Conservation (phyloP, 2,329 filamentous ascomycete species). For the Calonectria honghensis region DNA sequence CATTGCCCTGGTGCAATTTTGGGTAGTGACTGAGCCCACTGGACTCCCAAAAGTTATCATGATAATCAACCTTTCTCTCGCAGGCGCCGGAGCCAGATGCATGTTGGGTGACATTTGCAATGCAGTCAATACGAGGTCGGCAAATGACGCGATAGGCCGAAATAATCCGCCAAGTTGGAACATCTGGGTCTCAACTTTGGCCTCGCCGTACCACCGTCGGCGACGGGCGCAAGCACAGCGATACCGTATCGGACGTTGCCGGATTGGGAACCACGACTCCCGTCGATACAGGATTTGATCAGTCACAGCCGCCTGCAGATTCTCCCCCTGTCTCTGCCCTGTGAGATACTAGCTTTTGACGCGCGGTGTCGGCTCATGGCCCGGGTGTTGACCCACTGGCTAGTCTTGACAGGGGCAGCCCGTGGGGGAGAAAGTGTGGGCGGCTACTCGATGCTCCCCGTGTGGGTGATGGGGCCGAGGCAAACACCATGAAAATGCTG, state of each 20-base stretch:
- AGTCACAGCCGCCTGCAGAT: background rate
- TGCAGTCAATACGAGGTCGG: background rate
- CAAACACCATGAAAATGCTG: background rate
- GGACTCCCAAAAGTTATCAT: background rate
- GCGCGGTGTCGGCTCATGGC: conserved; percentile 11
- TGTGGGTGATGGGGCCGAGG: background rate
- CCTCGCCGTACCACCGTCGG: too few species aligned
- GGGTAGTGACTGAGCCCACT: background rate
- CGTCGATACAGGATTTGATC: background rate
- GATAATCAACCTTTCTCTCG: background rate
- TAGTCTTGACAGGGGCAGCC: background rate
- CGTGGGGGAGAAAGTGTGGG: background rate
- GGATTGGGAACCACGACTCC: background rate
- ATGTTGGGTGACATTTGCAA: background rate
- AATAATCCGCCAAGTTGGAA: background rate
- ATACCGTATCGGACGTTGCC: conserved; percentile 7
- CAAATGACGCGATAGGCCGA: background rate
- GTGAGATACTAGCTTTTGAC: background rate
- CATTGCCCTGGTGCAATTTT: background rate
- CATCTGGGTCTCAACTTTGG: background rate
- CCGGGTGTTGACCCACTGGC: background rate
- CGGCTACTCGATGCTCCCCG: background rate
- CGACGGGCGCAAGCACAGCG: background rate
- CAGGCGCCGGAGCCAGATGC: background rate
- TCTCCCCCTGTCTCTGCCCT: conserved; percentile 1